Evolutionary conservation across 495 filamentous ascomycete genomes (phyloP), one percentile per base, ranked within the genome.

Genomic region (Entonaema liquescens): DNA sequence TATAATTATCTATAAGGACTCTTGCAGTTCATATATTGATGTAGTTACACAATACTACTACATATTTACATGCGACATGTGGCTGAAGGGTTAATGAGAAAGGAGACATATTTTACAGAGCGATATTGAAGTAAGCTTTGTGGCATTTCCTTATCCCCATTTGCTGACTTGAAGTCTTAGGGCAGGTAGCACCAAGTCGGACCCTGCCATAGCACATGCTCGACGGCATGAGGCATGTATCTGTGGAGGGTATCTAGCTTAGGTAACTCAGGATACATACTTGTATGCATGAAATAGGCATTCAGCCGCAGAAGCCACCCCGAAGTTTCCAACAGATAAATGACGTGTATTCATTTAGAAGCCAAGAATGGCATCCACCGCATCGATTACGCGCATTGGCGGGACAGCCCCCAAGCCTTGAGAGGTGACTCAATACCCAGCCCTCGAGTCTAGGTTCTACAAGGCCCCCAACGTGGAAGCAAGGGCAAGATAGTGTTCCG

Each of bases 281-380:
- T 26, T 23, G 8, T 12, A 71, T 71, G 44, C 59, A 55, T 33
- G 33, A 17, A 50, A 59, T 26, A 65, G 25, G 62, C 53, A 42
- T 61, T 63, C 70, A 65, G 64, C 64, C 70, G 60, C 60, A 60
- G n/a, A 47, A 53, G 42, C 25, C 44, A 42, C 31, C 3, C 28
- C n/a, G 9, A 49, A n/a, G 17, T 31, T 47, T 40, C 40, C 59
- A 71, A 62, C 56, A 54, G 50, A 26, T 15, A 23, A 53, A 60
- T 59, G 49, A 68, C 59, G 47, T 59, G 67, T 29, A 40, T 31
- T 26, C 9, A 47, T 47, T 21, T 3, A 47, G 0, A 4, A 47
- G 42, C 42, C 42, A 47, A 47, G 9, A 13, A 23, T 11, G 19
- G 19, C 9, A 47, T 9, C 11, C 19, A 21, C 17, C 23, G 12